Evolutionary conservation across 768 basidiomycete genomes (phyloP).

Genomic region (Auriscalpium orientale): DNA sequence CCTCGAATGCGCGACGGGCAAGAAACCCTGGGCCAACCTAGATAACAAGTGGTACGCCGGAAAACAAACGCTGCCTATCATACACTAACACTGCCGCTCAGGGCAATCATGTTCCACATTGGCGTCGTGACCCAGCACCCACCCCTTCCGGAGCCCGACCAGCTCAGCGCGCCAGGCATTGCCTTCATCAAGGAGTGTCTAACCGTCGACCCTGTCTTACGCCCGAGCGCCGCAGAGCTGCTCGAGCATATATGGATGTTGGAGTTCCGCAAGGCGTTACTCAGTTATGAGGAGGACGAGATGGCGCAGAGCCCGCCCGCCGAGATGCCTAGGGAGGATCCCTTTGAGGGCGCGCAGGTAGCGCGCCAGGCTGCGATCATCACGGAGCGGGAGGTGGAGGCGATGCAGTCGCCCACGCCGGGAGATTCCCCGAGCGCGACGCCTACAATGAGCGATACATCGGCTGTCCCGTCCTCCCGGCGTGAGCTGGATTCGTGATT

Average conservation of each 20-base stretch:
- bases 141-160: slow-evolving; percentile 84
- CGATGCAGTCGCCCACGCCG: slow-evolving; percentile 23
- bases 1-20: slow-evolving; percentile 91
- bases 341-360: slow-evolving; percentile 41
- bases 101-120: slow-evolving; percentile 99
- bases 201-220: slow-evolving; percentile 73
- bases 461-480: background rate
- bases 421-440: too few species aligned
- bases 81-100: slow-evolving; percentile 24
- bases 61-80: background rate
- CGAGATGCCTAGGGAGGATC: slow-evolving; percentile 40
- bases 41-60: slow-evolving; percentile 91
- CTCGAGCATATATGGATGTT: slow-evolving; percentile 88
- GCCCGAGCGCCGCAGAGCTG: slow-evolving; percentile 84
- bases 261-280: slow-evolving; percentile 65
- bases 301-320: slow-evolving; percentile 40
- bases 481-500: too few species aligned
- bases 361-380: slow-evolving; percentile 48
- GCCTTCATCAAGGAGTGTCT: slow-evolving; percentile 91
- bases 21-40: slow-evolving; percentile 96
- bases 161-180: slow-evolving; percentile 85
- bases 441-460: background rate
- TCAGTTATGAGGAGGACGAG: slow-evolving; percentile 60
- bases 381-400: slow-evolving; percentile 54
- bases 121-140: slow-evolving; percentile 96